These are phyloP conservation scores for Ceratocystis alfenasii DNA, from an alignment of 2,329 filamentous ascomycete species.

Conservation along the genomic window DNA sequence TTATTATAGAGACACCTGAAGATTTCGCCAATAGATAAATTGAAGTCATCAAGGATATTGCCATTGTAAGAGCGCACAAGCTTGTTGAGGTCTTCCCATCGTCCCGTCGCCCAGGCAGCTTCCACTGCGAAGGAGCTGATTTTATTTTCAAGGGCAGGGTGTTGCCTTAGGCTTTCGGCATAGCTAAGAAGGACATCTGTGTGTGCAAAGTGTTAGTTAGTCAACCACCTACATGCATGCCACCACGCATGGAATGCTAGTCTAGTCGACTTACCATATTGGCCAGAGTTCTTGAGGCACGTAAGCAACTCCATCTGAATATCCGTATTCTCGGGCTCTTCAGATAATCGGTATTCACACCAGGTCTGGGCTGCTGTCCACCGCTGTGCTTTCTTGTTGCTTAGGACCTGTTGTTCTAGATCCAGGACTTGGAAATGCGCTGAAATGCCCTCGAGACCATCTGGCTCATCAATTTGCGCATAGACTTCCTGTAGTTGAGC, in stretches of 20 bases:
- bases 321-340: conserved; percentile 63
- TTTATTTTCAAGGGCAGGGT: conserved; percentile 42
- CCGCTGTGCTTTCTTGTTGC: conserved; percentile 81
- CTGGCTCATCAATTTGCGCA: conserved; percentile 92
- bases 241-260: not conserved
- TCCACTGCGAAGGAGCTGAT: conserved; percentile 78
- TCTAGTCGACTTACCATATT: conserved; percentile 54
- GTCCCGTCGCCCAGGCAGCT: conserved; percentile 78
- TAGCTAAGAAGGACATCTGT: conserved; percentile 75
- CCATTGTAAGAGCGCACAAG: conserved; percentile 49
- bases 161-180: conserved; percentile 59
- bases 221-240: not conserved
- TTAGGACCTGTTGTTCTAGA: conserved; percentile 83
- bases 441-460: conserved; percentile 90
- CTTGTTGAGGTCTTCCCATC: conserved; percentile 63
- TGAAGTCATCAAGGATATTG: conserved; percentile 54
- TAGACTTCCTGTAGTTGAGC: conserved; percentile 85
- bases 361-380: conserved; percentile 95
- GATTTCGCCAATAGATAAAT: conserved; percentile 57
- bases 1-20: conserved; percentile 45
- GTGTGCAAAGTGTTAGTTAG: conserved; percentile 24
- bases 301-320: conserved; percentile 72
- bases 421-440: conserved; percentile 76
- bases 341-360: conserved; percentile 83
- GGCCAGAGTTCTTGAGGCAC: conserved; percentile 88